Evolutionary conservation across 805 yeast genomes (phyloP), one percentile per base, ranked within the genome.

Genomic region (Sugiyamaella floridensis): DNA sequence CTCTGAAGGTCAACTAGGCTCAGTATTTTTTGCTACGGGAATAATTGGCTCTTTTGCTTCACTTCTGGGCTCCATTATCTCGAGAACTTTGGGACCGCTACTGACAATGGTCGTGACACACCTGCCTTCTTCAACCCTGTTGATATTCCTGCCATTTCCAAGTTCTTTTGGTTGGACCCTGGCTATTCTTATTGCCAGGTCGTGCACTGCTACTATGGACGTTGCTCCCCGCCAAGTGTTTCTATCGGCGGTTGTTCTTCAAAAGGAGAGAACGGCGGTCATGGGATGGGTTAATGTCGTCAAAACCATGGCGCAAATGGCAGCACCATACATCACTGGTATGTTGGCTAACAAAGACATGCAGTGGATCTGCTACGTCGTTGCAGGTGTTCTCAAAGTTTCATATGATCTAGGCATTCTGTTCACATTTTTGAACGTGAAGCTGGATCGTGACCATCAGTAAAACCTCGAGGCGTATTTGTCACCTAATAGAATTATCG

Each of bases 191-290:
- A 56, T 82, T 6, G 63, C 78, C 18, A 80, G 85, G 58, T 83
- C 81, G 55, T 71, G 82, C 10, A 79, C 87, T 0, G 71, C 83
- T 1, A 81, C 89, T 1, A 87, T 88, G 89, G 96, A 89, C 65
- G 95, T 86, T 19, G 90, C 89, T 3, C 96, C 96, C 10, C 78
- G 96, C 49, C 96, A 89, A 67, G 79, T 87, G 6, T 71, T 89
- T 43, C 70, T 89, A 49, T 83, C 93, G 0, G 77, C 86, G 2
- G 74, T 88, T 19, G 81, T 89, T 44, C 75, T 74, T 19, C 76
- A 78, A 40, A 68, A 74, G 11, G 95, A 88, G 55, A 70, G 90
- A 50, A 81, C 95, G 1, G 79, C 77, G 58, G 92, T 85, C 1
- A 77, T 89, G 84, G 96, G 96, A 1, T 74, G 86, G 19, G 95